Conservation (phyloP, 2,329 filamentous ascomycete genomes). For the Colletotrichum melonis region DNA sequence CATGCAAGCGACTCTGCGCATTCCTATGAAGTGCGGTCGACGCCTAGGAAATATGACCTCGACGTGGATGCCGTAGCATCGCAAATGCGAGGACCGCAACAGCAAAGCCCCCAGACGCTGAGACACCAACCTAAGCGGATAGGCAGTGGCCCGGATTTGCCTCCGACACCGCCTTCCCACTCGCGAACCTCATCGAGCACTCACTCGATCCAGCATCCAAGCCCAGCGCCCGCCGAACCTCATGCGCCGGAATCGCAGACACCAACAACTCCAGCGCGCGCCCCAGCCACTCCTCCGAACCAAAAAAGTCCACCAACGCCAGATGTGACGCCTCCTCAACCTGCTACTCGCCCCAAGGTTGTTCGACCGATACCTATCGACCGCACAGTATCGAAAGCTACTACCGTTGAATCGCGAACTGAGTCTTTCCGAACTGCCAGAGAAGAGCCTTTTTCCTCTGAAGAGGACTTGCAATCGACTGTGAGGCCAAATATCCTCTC, state of each 20-base stretch:
- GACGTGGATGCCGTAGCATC: slow-evolving; percentile 36
- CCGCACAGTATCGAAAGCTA: slow-evolving; percentile 63
- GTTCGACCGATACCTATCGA: slow-evolving; percentile 61
- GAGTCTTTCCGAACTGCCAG: slow-evolving; percentile 80
- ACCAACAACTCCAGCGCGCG: slow-evolving; percentile 48
- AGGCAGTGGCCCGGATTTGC: slow-evolving; percentile 60
- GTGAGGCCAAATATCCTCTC: slow-evolving; percentile 53
- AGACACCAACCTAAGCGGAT: slow-evolving; percentile 56
- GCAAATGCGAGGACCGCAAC: slow-evolving; percentile 43
- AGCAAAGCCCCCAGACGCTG: slow-evolving; percentile 51
- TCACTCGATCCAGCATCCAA: slow-evolving; percentile 57
- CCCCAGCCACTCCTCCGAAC: slow-evolving; percentile 71
- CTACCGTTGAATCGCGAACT: slow-evolving; percentile 69
- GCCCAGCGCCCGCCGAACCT: slow-evolving; percentile 49
- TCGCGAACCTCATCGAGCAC: slow-evolving; percentile 68
- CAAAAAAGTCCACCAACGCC: slow-evolving; percentile 79
- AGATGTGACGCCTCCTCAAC: slow-evolving; percentile 78
- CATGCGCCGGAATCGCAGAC: slow-evolving; percentile 47
- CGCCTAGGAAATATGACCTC: slow-evolving; percentile 35
- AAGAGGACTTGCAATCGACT: slow-evolving; percentile 63
- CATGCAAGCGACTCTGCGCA: slow-evolving; percentile 25
- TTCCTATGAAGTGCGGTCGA: slow-evolving; percentile 33
- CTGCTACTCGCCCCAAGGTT: slow-evolving; percentile 54
- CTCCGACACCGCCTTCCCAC: slow-evolving; percentile 73
- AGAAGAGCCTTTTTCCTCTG: slow-evolving; percentile 72